phyloP scores from a whole-genome alignment of 2,329 filamentous ascomycete species.

The Epichloe gansuensis region DNA sequence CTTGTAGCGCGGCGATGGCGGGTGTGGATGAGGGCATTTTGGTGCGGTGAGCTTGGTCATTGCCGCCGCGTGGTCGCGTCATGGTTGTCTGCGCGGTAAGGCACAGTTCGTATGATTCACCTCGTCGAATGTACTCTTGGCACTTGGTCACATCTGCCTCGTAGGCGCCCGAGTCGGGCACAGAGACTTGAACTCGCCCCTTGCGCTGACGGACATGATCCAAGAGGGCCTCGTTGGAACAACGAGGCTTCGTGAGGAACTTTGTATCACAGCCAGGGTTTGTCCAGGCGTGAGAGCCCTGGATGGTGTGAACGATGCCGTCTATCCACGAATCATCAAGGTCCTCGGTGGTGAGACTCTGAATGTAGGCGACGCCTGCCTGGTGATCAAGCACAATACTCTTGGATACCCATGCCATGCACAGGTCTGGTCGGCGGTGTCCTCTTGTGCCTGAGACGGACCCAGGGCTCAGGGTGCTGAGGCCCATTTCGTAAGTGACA shows the following conservation, averaged over 20 bases:
- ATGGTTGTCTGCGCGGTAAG: conserved; percentile 65
- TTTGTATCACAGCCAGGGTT: conserved; percentile 5
- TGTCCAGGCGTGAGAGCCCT: conserved; percentile 21
- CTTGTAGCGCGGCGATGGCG: neutral
- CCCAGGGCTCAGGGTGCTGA: conserved; percentile 27
- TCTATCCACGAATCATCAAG: conserved; percentile 21
- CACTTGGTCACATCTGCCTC: conserved; percentile 54
- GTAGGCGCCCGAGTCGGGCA: conserved; percentile 40
- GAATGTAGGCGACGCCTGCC: conserved; percentile 47
- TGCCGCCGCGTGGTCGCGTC: conserved; percentile 28
- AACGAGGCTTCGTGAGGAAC: conserved; percentile 5
- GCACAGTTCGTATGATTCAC: conserved; percentile 77
- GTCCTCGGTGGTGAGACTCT: conserved; percentile 26
- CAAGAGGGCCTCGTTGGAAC: conserved; percentile 10
- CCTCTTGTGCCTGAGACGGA: conserved; percentile 15
- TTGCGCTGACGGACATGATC: conserved; percentile 5
- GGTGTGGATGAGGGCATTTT: neutral
- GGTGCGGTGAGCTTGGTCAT: conserved; percentile 22
- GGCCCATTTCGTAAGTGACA: conserved; percentile 71
- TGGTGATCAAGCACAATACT: conserved; percentile 68
- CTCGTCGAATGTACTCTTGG: conserved; percentile 58
- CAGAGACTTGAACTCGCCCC: conserved; percentile 18
- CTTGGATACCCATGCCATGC: conserved; percentile 61
- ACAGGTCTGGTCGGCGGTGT: conserved; percentile 52
- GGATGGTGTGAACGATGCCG: conserved; percentile 16